Conservation (phyloP, 73 alveolate species). For the Paramecium pentaurelia region DNA sequence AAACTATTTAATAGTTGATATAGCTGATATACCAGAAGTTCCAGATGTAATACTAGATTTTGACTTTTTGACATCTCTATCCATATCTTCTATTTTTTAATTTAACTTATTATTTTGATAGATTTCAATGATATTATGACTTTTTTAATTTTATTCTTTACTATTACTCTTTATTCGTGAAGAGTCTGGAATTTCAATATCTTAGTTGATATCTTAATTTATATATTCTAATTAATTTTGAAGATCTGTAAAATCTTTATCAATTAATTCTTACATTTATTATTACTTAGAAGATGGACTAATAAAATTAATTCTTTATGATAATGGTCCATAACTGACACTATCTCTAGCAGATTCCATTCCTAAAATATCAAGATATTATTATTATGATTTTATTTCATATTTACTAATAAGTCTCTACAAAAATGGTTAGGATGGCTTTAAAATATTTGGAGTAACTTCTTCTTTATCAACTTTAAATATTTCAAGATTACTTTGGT, state of each 20-base stretch:
- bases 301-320: background rate
- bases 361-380: background rate
- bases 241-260: conserved; percentile 9
- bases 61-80: background rate
- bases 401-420: background rate
- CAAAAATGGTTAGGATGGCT: background rate
- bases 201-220: background rate
- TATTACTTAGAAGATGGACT: background rate
- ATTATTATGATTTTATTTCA: background rate
- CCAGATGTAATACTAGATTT: conserved; percentile 25
- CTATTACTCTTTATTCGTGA: background rate
- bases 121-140: background rate
- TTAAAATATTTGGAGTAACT: background rate
- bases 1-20: background rate
- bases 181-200: background rate
- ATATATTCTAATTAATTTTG: background rate
- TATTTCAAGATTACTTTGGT: background rate
- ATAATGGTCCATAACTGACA: conserved; percentile 12
- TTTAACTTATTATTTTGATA: background rate
- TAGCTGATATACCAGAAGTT: background rate
- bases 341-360: background rate
- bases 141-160: background rate
- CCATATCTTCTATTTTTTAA: background rate
- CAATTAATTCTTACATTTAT: background rate
- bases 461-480: background rate